Percentiles rank a stretch among this genome's conserved stretches.
Conservation (phyloP, 768 basidiomycete species). For the Podaxis sp. region DNA sequence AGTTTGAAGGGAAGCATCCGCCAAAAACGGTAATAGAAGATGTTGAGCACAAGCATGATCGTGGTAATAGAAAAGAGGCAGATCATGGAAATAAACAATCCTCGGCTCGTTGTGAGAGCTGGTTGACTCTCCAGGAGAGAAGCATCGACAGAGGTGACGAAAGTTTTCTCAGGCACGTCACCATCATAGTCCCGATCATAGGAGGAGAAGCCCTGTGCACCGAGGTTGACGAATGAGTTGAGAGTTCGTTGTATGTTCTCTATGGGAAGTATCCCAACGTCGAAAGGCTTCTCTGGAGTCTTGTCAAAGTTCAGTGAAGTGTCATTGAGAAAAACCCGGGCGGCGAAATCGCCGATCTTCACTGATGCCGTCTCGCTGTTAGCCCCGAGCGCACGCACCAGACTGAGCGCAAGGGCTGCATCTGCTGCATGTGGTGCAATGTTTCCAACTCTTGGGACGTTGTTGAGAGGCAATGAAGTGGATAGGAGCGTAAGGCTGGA, state of each 20-base stretch:
- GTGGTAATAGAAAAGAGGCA: not conserved
- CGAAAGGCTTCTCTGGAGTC: not conserved
- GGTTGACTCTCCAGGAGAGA: not conserved
- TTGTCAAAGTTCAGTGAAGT: not conserved
- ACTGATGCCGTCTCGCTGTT: not conserved
- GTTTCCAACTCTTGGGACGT: not conserved
- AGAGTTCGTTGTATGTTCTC: not conserved
- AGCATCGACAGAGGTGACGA: not conserved
- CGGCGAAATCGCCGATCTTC: not conserved
- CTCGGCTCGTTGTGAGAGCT: not conserved
- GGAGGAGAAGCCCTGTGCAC: not conserved
- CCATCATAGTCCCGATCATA: not conserved
- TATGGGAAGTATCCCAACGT: not conserved
- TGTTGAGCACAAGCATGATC: not conserved
- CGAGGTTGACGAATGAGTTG: not conserved
- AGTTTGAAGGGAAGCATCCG: not conserved
- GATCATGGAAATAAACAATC: not conserved
- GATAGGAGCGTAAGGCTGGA: not conserved
- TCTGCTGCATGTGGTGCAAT: not conserved
- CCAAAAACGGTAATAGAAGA: not conserved
- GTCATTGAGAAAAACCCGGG: not conserved
- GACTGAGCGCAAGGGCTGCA: not conserved
- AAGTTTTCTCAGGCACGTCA: not conserved
- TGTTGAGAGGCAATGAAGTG: not conserved
- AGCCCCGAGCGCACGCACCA: not conserved